Conservation (phyloP, 139 green algal genomes). For the Marvania coccoides region DNA sequence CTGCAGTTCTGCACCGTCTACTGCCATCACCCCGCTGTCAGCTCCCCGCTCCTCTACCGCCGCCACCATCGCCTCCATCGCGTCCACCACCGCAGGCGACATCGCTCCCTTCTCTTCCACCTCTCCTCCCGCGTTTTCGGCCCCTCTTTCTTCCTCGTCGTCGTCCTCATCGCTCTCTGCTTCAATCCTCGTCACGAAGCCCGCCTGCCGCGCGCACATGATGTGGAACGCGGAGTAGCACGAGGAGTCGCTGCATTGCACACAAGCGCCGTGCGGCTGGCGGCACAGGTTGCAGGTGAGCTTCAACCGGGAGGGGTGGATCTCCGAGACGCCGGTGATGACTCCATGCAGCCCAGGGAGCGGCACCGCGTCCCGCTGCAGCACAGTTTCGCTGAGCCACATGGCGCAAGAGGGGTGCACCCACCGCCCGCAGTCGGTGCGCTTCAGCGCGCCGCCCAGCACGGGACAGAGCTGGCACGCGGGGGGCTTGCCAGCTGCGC, state of each 20-base stretch:
- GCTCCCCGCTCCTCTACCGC: not conserved
- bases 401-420: constrained; percentile 54
- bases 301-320: constrained; percentile 3
- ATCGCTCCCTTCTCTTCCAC: too few relatives aligned
- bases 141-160: not conserved
- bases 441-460: constrained; percentile 49
- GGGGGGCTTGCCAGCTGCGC: constrained; percentile 15
- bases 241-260: constrained; percentile 52
- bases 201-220: constrained; percentile 56
- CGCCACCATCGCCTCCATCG: too few relatives aligned
- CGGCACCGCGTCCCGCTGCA: constrained; percentile 19
- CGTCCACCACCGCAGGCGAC: too few relatives aligned
- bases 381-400: constrained; percentile 46
- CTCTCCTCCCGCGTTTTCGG: not conserved
- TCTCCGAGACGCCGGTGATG: not conserved
- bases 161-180: constrained; percentile 17
- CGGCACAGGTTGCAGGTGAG: constrained; percentile 45
- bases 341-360: constrained; percentile 2
- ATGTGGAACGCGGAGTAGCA: constrained; percentile 73
- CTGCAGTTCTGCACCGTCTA: too few relatives aligned
- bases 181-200: constrained; percentile 18
- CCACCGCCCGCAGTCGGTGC: constrained; percentile 46
- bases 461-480: constrained; percentile 60
- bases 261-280: constrained; percentile 64
- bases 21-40: not conserved